These are phyloP conservation scores for Neopestalotiopsis sp. DNA, from an alignment of 2,329 filamentous ascomycete species.

Conservation along the genomic window DNA sequence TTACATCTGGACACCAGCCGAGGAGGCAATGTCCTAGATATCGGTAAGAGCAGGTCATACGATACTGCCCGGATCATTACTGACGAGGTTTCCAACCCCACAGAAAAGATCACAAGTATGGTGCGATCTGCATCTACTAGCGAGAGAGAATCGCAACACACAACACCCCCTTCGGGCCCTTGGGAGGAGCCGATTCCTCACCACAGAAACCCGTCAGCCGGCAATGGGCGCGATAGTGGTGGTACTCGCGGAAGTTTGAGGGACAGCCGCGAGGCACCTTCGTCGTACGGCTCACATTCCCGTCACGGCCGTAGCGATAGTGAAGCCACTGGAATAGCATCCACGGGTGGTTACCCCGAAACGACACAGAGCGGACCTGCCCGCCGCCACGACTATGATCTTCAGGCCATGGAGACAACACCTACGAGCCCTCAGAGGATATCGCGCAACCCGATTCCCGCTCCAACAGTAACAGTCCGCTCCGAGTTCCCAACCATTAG, in stretches of 20 bases:
- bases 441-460: conserved; percentile 84
- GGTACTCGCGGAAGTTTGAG: conserved; percentile 46
- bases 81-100: conserved; percentile 31
- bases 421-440: conserved; percentile 75
- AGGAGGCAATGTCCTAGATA: conserved; percentile 89
- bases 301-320: conserved; percentile 80
- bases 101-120: conserved; percentile 94
- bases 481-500: conserved; percentile 97
- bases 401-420: conserved; percentile 93
- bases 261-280: conserved; percentile 54
- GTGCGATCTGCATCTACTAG: conserved; percentile 79
- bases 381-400: conserved; percentile 90
- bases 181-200: conserved; percentile 67
- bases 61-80: conserved; percentile 16
- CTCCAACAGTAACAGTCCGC: conserved; percentile 90
- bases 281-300: conserved; percentile 46
- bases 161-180: conserved; percentile 65
- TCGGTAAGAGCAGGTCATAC: conserved; percentile 62
- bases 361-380: conserved; percentile 72
- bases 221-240: conserved; percentile 41
- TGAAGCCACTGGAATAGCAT: conserved; percentile 73
- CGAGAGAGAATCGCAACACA: conserved; percentile 62
- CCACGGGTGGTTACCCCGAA: conserved; percentile 81
- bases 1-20: conserved; percentile 91
- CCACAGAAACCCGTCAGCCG: conserved; percentile 1